A percentile compares a stretch with the other conserved stretches of the same genome.
phyloP scores from a whole-genome alignment of 2,329 filamentous ascomycete species.

The Beauveria sp. region DNA sequence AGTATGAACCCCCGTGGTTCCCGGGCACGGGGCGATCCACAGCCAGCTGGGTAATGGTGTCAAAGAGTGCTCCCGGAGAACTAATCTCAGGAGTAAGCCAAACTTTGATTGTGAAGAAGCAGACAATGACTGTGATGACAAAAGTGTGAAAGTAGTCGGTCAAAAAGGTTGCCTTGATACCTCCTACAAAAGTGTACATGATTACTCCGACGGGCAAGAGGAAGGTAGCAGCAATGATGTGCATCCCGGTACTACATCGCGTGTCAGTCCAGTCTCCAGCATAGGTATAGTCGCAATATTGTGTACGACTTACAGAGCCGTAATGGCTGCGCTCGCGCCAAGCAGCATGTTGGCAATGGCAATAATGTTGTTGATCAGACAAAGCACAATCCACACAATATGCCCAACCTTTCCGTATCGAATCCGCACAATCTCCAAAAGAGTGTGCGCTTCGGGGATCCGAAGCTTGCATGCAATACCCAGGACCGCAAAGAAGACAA shows the following conservation, averaged over 20 bases:
- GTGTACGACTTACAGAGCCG: slow-evolving; percentile 22
- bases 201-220: slow-evolving; percentile 32
- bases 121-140: slow-evolving; percentile 44
- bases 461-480: slow-evolving; percentile 45
- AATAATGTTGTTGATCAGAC: slow-evolving; percentile 47
- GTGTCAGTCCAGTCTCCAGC: not conserved
- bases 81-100: slow-evolving; percentile 39
- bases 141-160: slow-evolving; percentile 49
- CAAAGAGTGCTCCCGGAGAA: slow-evolving; percentile 40
- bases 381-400: slow-evolving; percentile 43
- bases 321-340: slow-evolving; percentile 26
- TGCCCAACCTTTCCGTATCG: slow-evolving; percentile 41
- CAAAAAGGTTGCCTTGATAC: slow-evolving; percentile 34
- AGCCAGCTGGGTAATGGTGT: slow-evolving; percentile 39
- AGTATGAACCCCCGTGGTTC: slow-evolving; percentile 44
- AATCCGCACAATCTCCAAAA: slow-evolving; percentile 45
- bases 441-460: slow-evolving; percentile 46
- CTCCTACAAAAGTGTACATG: slow-evolving; percentile 31
- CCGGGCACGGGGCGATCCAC: slow-evolving; percentile 38
- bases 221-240: slow-evolving; percentile 42
- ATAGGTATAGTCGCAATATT: too few relatives aligned
- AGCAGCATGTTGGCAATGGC: slow-evolving; percentile 47
- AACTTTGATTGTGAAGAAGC: slow-evolving; percentile 39
- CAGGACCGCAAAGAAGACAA: slow-evolving; percentile 45
- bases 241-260: slow-evolving; percentile 35